Percentiles rank a stretch among this genome's conserved stretches.
phyloP scores from a whole-genome alignment of 1,139 yeast species.

The Hyphopichia pseudoburtonii region DNA sequence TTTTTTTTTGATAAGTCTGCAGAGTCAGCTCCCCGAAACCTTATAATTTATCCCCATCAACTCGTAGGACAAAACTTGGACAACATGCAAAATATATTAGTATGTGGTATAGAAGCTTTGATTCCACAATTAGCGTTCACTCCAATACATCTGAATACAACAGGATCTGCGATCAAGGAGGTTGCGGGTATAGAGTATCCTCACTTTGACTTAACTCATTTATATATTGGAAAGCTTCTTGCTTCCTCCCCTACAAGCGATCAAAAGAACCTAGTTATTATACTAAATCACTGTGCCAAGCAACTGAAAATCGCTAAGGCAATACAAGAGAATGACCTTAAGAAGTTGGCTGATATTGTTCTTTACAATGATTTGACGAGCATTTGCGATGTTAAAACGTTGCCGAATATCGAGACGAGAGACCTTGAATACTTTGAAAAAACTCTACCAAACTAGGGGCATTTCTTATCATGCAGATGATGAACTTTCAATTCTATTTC shows the following conservation, averaged over 20 bases:
- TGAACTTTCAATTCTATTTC: too few relatives aligned
- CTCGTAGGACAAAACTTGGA: slow-evolving; percentile 17
- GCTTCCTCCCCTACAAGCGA: not conserved
- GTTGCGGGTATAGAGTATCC: slow-evolving; percentile 26
- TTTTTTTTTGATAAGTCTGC: not conserved
- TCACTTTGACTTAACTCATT: slow-evolving; percentile 20
- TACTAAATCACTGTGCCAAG: too few relatives aligned
- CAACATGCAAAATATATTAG: slow-evolving; percentile 16
- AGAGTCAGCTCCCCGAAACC: not conserved
- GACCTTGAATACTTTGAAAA: too few relatives aligned
- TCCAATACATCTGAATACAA: not conserved
- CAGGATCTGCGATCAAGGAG: slow-evolving; percentile 2
- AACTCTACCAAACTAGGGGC: too few relatives aligned
- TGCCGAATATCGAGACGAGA: too few relatives aligned
- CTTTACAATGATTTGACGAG: slow-evolving; percentile 1
- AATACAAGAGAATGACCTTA: not conserved
- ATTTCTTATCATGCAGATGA: too few relatives aligned
- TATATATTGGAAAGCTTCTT: slow-evolving; percentile 13
- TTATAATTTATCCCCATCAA: slow-evolving; percentile 13
- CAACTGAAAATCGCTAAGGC: not conserved
- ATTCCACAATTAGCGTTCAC: slow-evolving; percentile 22
- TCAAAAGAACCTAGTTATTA: not conserved
- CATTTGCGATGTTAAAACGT: too few relatives aligned
- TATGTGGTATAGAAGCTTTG: slow-evolving; percentile 24
- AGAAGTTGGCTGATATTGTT: not conserved